Conservation (phyloP, 495 filamentous ascomycete species). For the Aspergillus mulundensis region DNA sequence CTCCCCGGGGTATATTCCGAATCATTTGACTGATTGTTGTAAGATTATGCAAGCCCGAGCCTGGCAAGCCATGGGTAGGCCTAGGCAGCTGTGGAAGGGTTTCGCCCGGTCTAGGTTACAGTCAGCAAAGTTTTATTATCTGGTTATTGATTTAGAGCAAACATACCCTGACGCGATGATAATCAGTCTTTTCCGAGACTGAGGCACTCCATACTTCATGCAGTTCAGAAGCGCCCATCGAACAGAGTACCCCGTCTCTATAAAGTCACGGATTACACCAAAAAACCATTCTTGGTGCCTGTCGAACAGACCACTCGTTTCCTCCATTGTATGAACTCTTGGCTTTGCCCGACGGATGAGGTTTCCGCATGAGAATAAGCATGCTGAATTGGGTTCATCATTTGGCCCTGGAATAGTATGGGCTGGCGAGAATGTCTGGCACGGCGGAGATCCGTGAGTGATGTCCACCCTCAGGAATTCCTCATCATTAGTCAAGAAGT, state of each 20-base stretch:
- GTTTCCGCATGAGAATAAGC: slow-evolving; percentile 58
- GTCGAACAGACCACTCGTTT: slow-evolving; percentile 65
- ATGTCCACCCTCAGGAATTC: slow-evolving; percentile 56
- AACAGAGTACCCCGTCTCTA: slow-evolving; percentile 64
- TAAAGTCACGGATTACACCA: slow-evolving; percentile 60
- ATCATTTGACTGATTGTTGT: slow-evolving; percentile 49
- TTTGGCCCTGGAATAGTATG: slow-evolving; percentile 62
- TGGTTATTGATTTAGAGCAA: background rate
- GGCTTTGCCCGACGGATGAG: slow-evolving; percentile 60
- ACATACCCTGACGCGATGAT: slow-evolving; percentile 71
- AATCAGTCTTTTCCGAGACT: slow-evolving; percentile 60
- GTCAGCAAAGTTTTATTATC: slow-evolving; percentile 7
- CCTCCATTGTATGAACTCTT: slow-evolving; percentile 76
- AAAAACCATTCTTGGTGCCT: slow-evolving; percentile 51
- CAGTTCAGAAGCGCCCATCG: slow-evolving; percentile 51
- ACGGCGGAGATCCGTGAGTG: slow-evolving; percentile 78
- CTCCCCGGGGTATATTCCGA: slow-evolving; percentile 33
- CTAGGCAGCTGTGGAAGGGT: slow-evolving; percentile 63
- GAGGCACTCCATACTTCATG: slow-evolving; percentile 58
- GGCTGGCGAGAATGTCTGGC: slow-evolving; percentile 75
- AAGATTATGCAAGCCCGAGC: slow-evolving; percentile 27
- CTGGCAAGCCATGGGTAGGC: slow-evolving; percentile 53
- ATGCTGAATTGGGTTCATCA: slow-evolving; percentile 71
- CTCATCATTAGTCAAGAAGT: slow-evolving; percentile 27
- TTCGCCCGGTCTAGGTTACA: slow-evolving; percentile 66